Evolutionary conservation across 352 stramenopile species (phyloP).

Genomic region (Plasmopara halstedii): DNA sequence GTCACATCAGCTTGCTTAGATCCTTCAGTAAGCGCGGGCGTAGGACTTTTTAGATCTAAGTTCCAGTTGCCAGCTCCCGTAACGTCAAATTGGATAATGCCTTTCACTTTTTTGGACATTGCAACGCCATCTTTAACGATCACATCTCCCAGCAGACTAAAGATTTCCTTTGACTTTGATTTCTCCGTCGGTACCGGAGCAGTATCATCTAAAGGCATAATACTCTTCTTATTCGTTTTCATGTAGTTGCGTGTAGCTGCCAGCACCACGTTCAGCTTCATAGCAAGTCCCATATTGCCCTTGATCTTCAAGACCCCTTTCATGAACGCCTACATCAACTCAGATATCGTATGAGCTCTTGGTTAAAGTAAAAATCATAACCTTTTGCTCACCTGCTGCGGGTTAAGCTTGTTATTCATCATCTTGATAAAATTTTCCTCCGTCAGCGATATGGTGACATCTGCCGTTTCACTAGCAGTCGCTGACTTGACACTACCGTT

Average conservation of each 20-base stretch:
- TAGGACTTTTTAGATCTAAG: constrained; percentile 66
- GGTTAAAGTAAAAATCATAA: background rate
- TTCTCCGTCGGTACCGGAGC: constrained; percentile 11
- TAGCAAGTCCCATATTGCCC: constrained; percentile 91
- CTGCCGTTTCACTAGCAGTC: constrained; percentile 47
- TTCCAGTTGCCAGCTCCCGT: constrained; percentile 69
- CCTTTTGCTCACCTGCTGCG: constrained; percentile 46
- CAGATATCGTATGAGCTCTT: background rate
- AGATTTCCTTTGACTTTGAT: constrained; percentile 65
- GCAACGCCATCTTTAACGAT: constrained; percentile 44
- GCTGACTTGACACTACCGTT: constrained; percentile 48
- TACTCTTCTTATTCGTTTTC: constrained; percentile 43
- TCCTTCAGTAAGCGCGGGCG: constrained; percentile 44
- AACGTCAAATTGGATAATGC: constrained; percentile 73
- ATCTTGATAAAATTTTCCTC: constrained; percentile 72
- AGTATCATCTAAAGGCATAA: constrained; percentile 16
- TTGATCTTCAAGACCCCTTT: constrained; percentile 93
- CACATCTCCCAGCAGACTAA: constrained; percentile 52
- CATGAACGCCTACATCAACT: constrained; percentile 75
- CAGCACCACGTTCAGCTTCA: constrained; percentile 91
- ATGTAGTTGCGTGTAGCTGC: constrained; percentile 73
- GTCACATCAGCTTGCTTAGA: constrained; percentile 73
- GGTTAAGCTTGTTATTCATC: constrained; percentile 86
- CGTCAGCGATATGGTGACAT: constrained; percentile 69
- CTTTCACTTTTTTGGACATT: constrained; percentile 75